Base-by-base conservation (phyloP, 176 grass and related monocot genomes). In the Cenchrus fungigraminus region DNA sequence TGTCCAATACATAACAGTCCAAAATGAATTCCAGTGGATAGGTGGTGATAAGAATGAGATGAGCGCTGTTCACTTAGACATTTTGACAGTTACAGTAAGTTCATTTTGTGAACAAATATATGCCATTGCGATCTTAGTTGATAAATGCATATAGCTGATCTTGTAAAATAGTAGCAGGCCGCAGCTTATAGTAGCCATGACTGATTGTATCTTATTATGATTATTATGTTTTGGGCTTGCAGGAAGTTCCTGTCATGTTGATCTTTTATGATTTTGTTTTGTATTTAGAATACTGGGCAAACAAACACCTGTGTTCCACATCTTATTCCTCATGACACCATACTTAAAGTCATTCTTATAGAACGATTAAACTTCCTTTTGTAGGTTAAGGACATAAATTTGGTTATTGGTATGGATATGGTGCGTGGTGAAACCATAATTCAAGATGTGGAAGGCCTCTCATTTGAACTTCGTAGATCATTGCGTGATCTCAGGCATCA, bases 351-450 rank as follows among this genome's bases (percentile, higher is more conserved):
- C 78, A 63, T 87, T 82, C 29, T 82, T 73, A 54, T 60, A 86
- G 31, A 68, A 49, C 32, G 16, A 29, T 76, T 82, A 68, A 17
- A 82, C 71, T 77, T 68, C 32, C 40, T 6, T 40, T 78, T 88
- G 66, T 66, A 98, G 96, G 91, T 98, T 47, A 91, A 86, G 82
- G 96, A 98, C 89, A 95, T 98, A 75, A 95, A 98, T 79, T 88
- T 98, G 77, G 95, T 84, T 85, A 90, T 98, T 90, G 96, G 96
- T 79, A 92, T 93, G 81, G 54, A 90, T 49, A 93, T 83, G 85
- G 78, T 81, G 34, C 57, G 68, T 84, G 96, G 96, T 69, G 85
- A 95, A 90, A 93, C 86, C 79, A 98, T 98, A 80, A 98, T 98
- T 87, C 93, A 98, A 85, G 93, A 98, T 87, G 96, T 98, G 16